Base-by-base conservation (phyloP, 129 eudicot species). In the Apium graveolens region DNA sequence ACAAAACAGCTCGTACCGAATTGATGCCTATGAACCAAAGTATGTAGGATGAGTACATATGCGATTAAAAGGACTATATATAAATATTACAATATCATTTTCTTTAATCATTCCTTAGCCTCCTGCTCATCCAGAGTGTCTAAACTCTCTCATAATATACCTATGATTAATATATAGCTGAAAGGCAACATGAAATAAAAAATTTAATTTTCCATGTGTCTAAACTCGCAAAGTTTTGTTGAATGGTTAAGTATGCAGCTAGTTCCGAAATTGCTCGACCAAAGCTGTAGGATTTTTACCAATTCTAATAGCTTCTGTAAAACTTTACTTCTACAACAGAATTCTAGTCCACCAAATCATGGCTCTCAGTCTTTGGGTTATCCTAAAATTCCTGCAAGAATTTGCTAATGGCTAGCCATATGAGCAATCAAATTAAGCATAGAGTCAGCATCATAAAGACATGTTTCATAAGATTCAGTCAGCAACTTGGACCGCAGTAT, bases 91-190 rank as follows among this genome's bases (percentile, higher is more conserved):
- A 79, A 24, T 78, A 41, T 74, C 7, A 68, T 41, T 17, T 57
- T 14, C 17, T 31, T 39, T 76, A 71, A 35, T 14, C 77, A 62
- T 34, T 87, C 98, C 97, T 95, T 95, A 53, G 98, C 98, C 86
- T 95, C 98, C 55, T 96, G 97, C 83, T 95, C 98, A 85, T 95
- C 97, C 85, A 95, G 82, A 66, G 99, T 95, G 86, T 95, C 99
- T 81, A 95, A 83, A 81, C 96, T 95, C 89, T 95, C 99, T 78
- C 97, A 92, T 39, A 95, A 97, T 55, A 97, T 95, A 20, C 97
- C 99, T 78, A 95, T 95, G 79, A 95, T 95, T 78, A 97, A 95
- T 84, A 92, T 97, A 44, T 95, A 92, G 48, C 96, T 95, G 92
- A 76, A 37, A 70, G 74, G 81, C 53, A 76, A 77, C n/a, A 46